These are phyloP conservation scores for Podospora pseudopauciseta DNA, from an alignment of 495 filamentous ascomycete genomes.

Conservation along the genomic window DNA sequence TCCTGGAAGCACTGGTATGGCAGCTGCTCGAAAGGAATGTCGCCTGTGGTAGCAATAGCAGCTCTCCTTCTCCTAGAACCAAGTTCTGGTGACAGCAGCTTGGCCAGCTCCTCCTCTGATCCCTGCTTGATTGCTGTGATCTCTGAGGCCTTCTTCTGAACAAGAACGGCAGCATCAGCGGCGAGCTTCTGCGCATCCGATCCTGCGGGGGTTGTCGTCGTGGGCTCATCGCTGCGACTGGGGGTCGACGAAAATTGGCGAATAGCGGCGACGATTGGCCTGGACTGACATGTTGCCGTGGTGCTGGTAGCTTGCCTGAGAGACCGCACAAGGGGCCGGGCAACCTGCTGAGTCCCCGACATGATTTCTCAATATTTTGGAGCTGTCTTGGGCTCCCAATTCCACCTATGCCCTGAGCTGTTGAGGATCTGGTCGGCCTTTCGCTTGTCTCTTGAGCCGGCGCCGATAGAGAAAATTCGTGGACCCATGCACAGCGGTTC, in stretches of 20 bases:
- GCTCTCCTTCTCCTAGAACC: slow-evolving; percentile 82
- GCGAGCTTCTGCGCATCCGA: slow-evolving; percentile 17
- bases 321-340: slow-evolving; percentile 62
- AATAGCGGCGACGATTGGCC: slow-evolving; percentile 29
- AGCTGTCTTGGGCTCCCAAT: slow-evolving; percentile 10
- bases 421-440: slow-evolving; percentile 7
- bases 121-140: slow-evolving; percentile 41
- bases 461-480: slow-evolving; percentile 16
- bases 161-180: slow-evolving; percentile 19
- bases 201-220: slow-evolving; percentile 27
- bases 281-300: slow-evolving; percentile 28
- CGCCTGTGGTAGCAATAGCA: slow-evolving; percentile 61
- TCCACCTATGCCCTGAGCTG: slow-evolving; percentile 1
- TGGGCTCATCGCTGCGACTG: slow-evolving; percentile 38
- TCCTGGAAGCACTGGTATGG: slow-evolving; percentile 98
- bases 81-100: slow-evolving; percentile 56
- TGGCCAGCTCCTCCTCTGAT: slow-evolving; percentile 58
- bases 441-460: slow-evolving; percentile 1
- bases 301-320: slow-evolving; percentile 47
- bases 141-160: slow-evolving; percentile 20
- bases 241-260: slow-evolving; percentile 48
- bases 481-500: slow-evolving; percentile 13
- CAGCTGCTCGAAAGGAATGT: slow-evolving; percentile 85
- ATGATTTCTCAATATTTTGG: slow-evolving; percentile 40
- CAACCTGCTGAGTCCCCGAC: slow-evolving; percentile 66